Evolutionary conservation across 1,139 yeast species (phyloP).

Genomic region (Wickerhamiella infanticola): DNA sequence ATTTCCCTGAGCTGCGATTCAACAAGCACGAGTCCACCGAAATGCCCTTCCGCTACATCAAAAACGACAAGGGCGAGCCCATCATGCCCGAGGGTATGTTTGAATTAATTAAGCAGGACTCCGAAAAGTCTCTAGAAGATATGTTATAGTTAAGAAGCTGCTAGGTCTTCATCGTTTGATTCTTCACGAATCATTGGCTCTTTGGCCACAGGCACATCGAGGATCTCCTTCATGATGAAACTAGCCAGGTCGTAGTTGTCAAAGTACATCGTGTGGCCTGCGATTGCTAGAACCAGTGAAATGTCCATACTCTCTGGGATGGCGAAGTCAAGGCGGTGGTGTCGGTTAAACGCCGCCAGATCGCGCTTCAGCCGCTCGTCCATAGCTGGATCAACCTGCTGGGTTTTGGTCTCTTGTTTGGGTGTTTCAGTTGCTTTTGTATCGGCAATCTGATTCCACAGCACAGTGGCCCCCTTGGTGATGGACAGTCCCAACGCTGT

Average conservation of each 20-base stretch:
- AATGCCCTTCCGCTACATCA: conserved; percentile 90
- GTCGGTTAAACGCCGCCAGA: conserved; percentile 31
- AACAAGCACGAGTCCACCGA: conserved; percentile 83
- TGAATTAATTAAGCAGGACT: conserved; percentile 67
- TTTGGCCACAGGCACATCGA: background rate
- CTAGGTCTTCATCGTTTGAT: background rate
- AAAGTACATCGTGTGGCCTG: conserved; percentile 78
- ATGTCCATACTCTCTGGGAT: conserved; percentile 71
- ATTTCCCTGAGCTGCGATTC: conserved; percentile 86
- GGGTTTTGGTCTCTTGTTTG: background rate
- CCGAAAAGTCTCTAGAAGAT: conserved; percentile 28
- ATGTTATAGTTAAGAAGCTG: conserved; percentile 13
- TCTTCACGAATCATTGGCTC: background rate
- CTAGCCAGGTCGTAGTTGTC: conserved; percentile 78
- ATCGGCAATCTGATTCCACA: background rate
- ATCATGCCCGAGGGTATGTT: conserved; percentile 88
- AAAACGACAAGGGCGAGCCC: conserved; percentile 46
- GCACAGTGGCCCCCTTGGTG: conserved; percentile 1
- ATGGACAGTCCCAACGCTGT: conserved; percentile 8
- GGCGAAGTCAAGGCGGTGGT: conserved; percentile 70
- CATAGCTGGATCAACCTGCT: background rate
- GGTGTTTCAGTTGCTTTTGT: conserved; percentile 1
- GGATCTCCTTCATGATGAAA: conserved; percentile 38
- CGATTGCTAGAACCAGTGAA: conserved; percentile 61
- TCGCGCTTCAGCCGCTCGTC: conserved; percentile 7